Evolutionary conservation across 1,139 yeast species (phyloP), one percentile per base, ranked within the genome.

Genomic region (Yamadazyma buinensis): DNA sequence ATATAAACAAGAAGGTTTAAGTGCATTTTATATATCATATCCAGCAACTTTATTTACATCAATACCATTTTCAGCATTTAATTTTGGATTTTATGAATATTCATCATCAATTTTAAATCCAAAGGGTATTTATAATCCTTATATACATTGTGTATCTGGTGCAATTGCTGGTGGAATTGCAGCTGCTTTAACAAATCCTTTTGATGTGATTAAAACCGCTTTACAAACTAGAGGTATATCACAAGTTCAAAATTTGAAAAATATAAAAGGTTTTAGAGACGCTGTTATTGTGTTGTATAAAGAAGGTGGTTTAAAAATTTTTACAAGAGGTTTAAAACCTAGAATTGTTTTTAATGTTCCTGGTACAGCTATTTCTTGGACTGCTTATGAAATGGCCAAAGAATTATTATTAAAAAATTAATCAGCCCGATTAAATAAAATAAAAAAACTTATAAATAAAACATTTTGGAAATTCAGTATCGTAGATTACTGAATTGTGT

Each of bases 341-440:
- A 77, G 99, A 59, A 80, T 94, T 36, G 80, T 92, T 26, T 85
- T 94, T 44, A 88, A 90, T 57, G 90, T 92, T 57, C 99, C 99
- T 15, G 84, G 95, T 32, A 90, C 98, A 10, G 98, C 98, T 23
- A 90, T 92, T 41, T 82, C 95, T 44, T 92, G 98, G 98, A 92
- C 97, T 2, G 90, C 96, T 15, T 92, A 94, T 59, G 98, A 92
- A 58, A 86, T 90, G 94, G 97, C 97, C 28, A 92, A 92, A 61
- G 84, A 80, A 48, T 70, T 83, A 33, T 60, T 75, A 48, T 55
- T 61, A 28, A 56, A 44, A 43, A 25, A 30, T 23, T 30, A 18
- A 23, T 23, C n/a, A n/a, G n/a, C n/a, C n/a, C n/a, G n/a, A n/a
- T n/a, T n/a, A n/a, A n/a, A n/a, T n/a, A n/a, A n/a, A 20, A 20